phyloP scores from a whole-genome alignment of 2,329 filamentous ascomycete genomes.

The Talaromyces albobiverticillius region DNA sequence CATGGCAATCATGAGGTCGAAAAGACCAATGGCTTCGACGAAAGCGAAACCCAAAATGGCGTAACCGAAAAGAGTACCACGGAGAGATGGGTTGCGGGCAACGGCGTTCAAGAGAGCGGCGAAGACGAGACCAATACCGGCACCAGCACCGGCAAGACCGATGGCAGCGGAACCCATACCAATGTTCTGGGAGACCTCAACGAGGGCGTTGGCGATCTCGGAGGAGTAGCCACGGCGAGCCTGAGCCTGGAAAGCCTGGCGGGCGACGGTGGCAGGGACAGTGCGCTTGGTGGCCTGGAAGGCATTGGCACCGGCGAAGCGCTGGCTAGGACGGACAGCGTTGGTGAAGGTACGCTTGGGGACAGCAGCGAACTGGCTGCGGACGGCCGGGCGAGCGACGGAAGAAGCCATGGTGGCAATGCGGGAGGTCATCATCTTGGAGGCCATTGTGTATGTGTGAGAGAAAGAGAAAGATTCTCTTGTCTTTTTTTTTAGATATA shows the following conservation, averaged over 20 bases:
- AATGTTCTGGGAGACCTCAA: constrained; percentile 87
- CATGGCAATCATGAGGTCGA: constrained; percentile 89
- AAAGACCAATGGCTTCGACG: constrained; percentile 77
- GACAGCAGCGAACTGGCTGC: constrained; percentile 60
- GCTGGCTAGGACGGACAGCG: constrained; percentile 40
- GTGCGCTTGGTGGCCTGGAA: constrained; percentile 73
- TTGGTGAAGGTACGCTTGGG: constrained; percentile 69
- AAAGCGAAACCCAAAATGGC: constrained; percentile 95
- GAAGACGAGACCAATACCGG: constrained; percentile 95
- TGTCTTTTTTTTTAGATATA: constrained; percentile 36
- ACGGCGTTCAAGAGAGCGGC: constrained; percentile 83
- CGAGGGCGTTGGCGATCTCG: constrained; percentile 80
- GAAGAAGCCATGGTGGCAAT: constrained; percentile 66
- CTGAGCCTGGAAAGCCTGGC: constrained; percentile 57
- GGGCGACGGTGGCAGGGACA: constrained; percentile 65
- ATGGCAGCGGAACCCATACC: constrained; percentile 88
- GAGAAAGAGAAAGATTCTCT: constrained; percentile 16
- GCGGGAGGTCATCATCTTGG: constrained; percentile 74
- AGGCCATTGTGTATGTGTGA: constrained; percentile 69
- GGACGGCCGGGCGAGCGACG: constrained; percentile 72
- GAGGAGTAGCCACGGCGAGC: constrained; percentile 77
- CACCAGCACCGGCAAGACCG: constrained; percentile 88
- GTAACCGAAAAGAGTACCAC: constrained; percentile 93
- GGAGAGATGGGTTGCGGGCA: constrained; percentile 90
- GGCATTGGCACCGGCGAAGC: constrained; percentile 43